Evolutionary conservation across 805 yeast genomes (phyloP).

Genomic region (Blastobotrys chiropterorum): DNA sequence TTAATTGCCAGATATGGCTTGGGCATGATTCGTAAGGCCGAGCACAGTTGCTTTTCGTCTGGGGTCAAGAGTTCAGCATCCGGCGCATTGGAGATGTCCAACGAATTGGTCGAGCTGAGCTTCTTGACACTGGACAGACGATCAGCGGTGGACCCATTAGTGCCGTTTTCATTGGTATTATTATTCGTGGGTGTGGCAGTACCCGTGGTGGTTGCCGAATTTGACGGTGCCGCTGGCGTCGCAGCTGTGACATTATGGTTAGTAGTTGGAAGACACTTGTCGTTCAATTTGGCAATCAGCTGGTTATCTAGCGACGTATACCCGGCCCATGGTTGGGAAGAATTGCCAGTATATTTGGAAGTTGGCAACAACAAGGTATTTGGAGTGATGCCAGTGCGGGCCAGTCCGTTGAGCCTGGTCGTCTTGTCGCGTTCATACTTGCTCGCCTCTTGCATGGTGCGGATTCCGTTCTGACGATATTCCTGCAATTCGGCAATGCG

Average conservation of each 20-base stretch:
- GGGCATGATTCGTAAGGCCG: slow-evolving; percentile 77
- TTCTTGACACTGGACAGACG: no score
- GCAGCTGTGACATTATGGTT: slow-evolving; percentile 12
- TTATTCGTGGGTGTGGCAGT: background rate
- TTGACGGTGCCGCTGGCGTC: no score
- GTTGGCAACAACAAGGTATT: slow-evolving; percentile 2
- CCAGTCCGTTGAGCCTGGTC: slow-evolving; percentile 55
- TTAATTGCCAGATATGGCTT: slow-evolving; percentile 92
- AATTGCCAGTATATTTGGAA: slow-evolving; percentile 1
- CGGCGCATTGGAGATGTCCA: slow-evolving; percentile 51
- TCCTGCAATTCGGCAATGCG: slow-evolving; percentile 87
- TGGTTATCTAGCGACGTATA: background rate
- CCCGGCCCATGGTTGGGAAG: no score
- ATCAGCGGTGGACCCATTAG: background rate
- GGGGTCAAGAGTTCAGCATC: slow-evolving; percentile 77
- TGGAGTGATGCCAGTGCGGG: slow-evolving; percentile 37
- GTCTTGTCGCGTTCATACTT: slow-evolving; percentile 86
- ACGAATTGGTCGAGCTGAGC: slow-evolving; percentile 30
- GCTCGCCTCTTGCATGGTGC: slow-evolving; percentile 72
- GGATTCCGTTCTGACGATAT: slow-evolving; percentile 87
- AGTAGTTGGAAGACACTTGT: no score
- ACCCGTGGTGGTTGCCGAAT: no score
- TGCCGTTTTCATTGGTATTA: background rate
- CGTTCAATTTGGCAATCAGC: background rate
- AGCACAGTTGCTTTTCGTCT: slow-evolving; percentile 85